These are phyloP conservation scores for Solanum tarijense DNA, from an alignment of 257 asterid species.

Conservation along the genomic window DNA sequence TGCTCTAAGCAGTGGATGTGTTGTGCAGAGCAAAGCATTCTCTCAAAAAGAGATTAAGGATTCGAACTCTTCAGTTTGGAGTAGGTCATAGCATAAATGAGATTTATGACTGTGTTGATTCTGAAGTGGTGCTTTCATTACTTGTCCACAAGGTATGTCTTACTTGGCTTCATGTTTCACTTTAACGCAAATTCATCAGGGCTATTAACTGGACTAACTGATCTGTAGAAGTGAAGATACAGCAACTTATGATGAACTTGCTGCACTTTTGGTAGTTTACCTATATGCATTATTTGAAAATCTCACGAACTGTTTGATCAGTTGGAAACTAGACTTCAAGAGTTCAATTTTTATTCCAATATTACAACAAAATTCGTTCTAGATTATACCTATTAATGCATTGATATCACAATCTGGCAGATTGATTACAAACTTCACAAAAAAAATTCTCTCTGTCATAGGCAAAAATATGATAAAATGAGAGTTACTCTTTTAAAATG, in stretches of 20 bases:
- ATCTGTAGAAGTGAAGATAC: neutral
- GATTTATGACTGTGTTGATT: slow-evolving; percentile 80
- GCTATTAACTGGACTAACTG: neutral
- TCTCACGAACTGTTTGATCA: neutral
- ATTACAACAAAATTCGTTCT: neutral
- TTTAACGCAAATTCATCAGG: neutral
- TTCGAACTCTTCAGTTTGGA: slow-evolving; percentile 70
- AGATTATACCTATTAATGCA: neutral
- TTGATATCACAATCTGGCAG: neutral
- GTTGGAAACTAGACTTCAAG: neutral
- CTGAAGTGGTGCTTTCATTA: slow-evolving; percentile 84
- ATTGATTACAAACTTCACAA: neutral
- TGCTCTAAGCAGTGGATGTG: neutral
- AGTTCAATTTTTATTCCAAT: neutral
- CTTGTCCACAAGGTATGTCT: slow-evolving; percentile 82
- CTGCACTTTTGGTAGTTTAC: neutral
- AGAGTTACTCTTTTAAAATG: neutral
- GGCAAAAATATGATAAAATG: neutral
- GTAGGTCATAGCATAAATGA: slow-evolving; percentile 71
- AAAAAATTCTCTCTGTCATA: neutral
- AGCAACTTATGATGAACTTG: neutral
- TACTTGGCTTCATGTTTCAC: neutral
- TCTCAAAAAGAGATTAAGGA: slow-evolving; percentile 84
- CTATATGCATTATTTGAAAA: neutral
- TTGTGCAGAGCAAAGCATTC: slow-evolving; percentile 61